Conservation (phyloP, 108 stramenopile genomes). For the Conticribra guillardii region DNA sequence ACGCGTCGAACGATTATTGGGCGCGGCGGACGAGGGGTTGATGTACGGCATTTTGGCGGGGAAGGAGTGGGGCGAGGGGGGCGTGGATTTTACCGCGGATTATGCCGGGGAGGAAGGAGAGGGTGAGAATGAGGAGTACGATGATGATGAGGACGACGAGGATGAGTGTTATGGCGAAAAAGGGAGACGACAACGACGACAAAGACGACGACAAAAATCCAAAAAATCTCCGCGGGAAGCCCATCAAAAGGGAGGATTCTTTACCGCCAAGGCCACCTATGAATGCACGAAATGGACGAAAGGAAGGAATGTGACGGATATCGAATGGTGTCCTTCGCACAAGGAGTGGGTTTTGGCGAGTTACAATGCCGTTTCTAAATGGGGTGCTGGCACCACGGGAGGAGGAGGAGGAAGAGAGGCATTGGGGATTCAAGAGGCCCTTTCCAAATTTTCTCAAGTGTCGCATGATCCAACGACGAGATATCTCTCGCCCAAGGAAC, state of each 20-base stretch:
- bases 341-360: slow-evolving; percentile 77
- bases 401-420: not conserved
- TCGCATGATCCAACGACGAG: slow-evolving; percentile 20
- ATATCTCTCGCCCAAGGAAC: slow-evolving; percentile 62
- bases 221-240: slow-evolving; percentile 19
- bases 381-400: not conserved
- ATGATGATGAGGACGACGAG: slow-evolving; percentile 17
- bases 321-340: slow-evolving; percentile 88
- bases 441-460: not conserved
- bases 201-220: not conserved
- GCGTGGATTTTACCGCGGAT: slow-evolving; percentile 67
- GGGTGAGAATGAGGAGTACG: slow-evolving; percentile 22
- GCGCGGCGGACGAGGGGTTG: slow-evolving; percentile 48
- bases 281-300: slow-evolving; percentile 76
- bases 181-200: not conserved
- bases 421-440: not conserved
- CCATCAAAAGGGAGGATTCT: slow-evolving; percentile 48
- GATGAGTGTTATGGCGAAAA: not conserved
- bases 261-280: slow-evolving; percentile 67
- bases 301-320: slow-evolving; percentile 72
- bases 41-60: slow-evolving; percentile 17
- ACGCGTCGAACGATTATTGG: slow-evolving; percentile 83
- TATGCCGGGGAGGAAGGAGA: slow-evolving; percentile 58
- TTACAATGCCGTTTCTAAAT: slow-evolving; percentile 44
- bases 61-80: slow-evolving; percentile 5